Base-by-base conservation (phyloP, 2,329 filamentous ascomycete species). In the Fusarium sp. region DNA sequence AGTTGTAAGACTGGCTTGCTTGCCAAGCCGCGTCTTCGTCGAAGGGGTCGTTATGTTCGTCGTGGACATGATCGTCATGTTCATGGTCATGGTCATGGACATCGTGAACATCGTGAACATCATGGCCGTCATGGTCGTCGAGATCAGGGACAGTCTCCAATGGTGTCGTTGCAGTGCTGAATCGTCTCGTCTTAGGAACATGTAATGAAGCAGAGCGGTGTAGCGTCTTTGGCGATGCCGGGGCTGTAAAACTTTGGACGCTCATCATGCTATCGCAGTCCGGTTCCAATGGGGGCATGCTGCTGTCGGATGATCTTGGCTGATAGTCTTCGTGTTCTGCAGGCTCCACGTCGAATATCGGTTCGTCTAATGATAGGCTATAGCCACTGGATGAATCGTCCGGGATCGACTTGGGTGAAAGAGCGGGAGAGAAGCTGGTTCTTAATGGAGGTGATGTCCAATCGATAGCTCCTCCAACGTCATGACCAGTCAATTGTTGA, bases 401-500 rank as follows among this genome's bases (percentile, higher is more conserved):
- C 27, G 53, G 62, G 7, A 73, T 65, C 2, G 65, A 58, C 31
- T 66, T 62, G 16, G 64, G 69, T 2, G 67, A 74, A 13, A 70
- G 57, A 23, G 64, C 69, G 7, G 70, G 69, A 13, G 66, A 75
- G 55, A 70, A 63, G 33, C 38, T 58, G 36, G 36, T 23, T 27
- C 59, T 20, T 33, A 54, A 23, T 44, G 57, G 27, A 59, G 68
- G 36, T 16, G 65, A 25, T 4, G 58, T 58, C 65, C 70, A 74
- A 49, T 75, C 73, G 13, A 64, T 44, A 16, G 50, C 51, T 16
- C 77, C 64, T 50, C 76, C 75, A n/a, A 83, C 46, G 40, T 81
- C 79, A 27, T 79, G 74, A 1, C 82, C 82, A 5, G 76, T 83
- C 13, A 84, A 76, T 68, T 82, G 80, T 33, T 78, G 76, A 42